Evolutionary conservation across 441 rosid species (phyloP).

Genomic region (Populus trichocarpa): DNA sequence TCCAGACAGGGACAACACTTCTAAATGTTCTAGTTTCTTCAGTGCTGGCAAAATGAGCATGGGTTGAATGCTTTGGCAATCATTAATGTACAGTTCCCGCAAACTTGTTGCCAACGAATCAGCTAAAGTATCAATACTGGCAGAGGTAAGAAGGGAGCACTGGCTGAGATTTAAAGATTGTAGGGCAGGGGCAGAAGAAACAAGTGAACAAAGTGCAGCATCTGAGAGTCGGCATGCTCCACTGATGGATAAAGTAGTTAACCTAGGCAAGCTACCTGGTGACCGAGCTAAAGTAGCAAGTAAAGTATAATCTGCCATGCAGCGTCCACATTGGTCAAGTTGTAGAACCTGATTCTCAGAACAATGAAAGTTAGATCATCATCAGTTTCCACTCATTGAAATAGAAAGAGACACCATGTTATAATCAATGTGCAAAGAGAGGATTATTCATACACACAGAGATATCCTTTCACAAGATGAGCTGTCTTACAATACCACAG

Average conservation of each 20-base stretch:
- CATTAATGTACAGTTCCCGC: constrained; percentile 68
- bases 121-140: constrained; percentile 55
- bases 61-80: constrained; percentile 70
- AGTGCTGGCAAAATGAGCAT: constrained; percentile 60
- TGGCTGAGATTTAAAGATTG: constrained; percentile 71
- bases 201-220: constrained; percentile 57
- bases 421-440: background rate
- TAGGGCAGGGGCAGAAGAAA: constrained; percentile 63
- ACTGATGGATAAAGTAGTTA: constrained; percentile 57
- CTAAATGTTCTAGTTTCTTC: constrained; percentile 56
- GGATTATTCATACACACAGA: background rate
- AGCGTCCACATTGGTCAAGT: constrained; percentile 81
- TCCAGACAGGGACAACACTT: constrained; percentile 74
- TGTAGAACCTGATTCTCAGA: constrained; percentile 70
- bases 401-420: background rate
- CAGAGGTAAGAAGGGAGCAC: constrained; percentile 71
- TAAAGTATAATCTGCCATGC: constrained; percentile 66
- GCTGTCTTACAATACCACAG: background rate
- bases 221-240: constrained; percentile 91
- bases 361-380: constrained; percentile 9
- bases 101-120: constrained; percentile 55
- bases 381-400: constrained; percentile 1
- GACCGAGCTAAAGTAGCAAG: constrained; percentile 52
- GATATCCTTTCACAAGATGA: background rate
- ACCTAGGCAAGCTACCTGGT: constrained; percentile 48